Base-by-base conservation (phyloP, 225 moss, liverwort and hornwort species). In the Thuidium tamariscinum region DNA sequence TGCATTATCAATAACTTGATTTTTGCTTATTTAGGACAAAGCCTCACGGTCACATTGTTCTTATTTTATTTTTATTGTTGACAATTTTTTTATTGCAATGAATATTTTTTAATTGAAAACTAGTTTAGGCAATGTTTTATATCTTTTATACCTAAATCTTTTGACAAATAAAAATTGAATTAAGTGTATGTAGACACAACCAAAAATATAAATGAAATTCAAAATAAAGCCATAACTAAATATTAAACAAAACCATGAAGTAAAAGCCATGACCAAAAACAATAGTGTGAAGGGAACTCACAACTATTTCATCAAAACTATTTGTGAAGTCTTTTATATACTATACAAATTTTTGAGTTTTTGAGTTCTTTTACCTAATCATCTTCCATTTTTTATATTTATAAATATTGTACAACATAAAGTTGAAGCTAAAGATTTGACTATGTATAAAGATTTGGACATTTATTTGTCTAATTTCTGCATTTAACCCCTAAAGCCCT, bases 71-170 rank as follows among this genome's bases (percentile, higher is more conserved):
- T n/a, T 42, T 70, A 26, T 70, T 26, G 16, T 42, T 2, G 26
- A 26, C 21, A 1, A 1, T 2, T 9, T 16, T 42, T 26, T 15
- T 9, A 70, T 27, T 70, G 0, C 1, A 16, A 0, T 9, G 0
- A 0, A n/a, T n/a, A n/a, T n/a, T n/a, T n/a, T n/a, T n/a, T n/a
- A n/a, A n/a, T n/a, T n/a, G n/a, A 1, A 1, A 16, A 41, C 0
- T 42, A 0, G 16, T 42, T 25, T 16, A 26, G 42, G 4, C 2
- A 3, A 70, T 26, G 27, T 41, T 7, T 68, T 8, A 10, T 3
- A 41, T 70, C 16, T 27, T 26, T 9, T 42, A 26, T 26, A 8
- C 16, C 3, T 15, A 26, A 42, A 16, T 26, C 3, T 42, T 26
- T 26, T 16, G 26, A 5, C 0, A 1, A 69, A 26, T 42, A 16